A percentile compares a stretch with the other conserved stretches of the same genome.
phyloP scores from a whole-genome alignment of 176 grass and related monocot genomes.

The Aegilops longissima region DNA sequence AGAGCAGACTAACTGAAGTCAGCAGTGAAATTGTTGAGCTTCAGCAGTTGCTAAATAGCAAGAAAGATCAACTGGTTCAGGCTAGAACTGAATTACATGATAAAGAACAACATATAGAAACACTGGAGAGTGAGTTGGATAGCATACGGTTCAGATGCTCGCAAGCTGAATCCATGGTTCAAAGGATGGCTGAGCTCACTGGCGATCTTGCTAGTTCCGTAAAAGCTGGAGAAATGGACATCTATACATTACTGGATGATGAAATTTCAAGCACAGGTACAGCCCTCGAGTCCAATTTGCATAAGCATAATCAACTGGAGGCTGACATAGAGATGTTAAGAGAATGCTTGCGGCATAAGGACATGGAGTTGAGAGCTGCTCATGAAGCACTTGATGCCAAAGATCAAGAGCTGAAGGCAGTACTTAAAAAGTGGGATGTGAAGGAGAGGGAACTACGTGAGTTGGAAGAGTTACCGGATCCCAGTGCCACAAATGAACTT shows the following conservation, averaged over 20 bases:
- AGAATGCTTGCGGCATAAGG: constrained; percentile 51
- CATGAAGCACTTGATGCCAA: constrained; percentile 45
- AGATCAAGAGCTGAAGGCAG: constrained; percentile 56
- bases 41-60: constrained; percentile 52
- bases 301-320: constrained; percentile 56
- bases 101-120: constrained; percentile 45
- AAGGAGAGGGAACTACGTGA: constrained; percentile 45
- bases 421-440: constrained; percentile 30
- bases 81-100: constrained; percentile 47
- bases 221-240: constrained; percentile 38
- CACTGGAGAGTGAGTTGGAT: constrained; percentile 49
- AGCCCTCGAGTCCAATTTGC: constrained; percentile 41
- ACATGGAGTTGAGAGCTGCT: constrained; percentile 41
- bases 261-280: constrained; percentile 43
- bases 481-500: constrained; percentile 7
- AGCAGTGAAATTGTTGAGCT: constrained; percentile 43
- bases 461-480: constrained; percentile 36
- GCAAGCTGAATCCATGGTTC: constrained; percentile 53
- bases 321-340: constrained; percentile 55
- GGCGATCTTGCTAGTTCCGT: constrained; percentile 49
- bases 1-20: constrained; percentile 45
- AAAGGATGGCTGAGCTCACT: constrained; percentile 59
- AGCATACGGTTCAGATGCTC: constrained; percentile 39
- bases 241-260: constrained; percentile 44
- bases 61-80: constrained; percentile 57